phyloP scores from a whole-genome alignment of 1,284 basidiomycete genomes.

The Veloporphyrellus conicus region DNA sequence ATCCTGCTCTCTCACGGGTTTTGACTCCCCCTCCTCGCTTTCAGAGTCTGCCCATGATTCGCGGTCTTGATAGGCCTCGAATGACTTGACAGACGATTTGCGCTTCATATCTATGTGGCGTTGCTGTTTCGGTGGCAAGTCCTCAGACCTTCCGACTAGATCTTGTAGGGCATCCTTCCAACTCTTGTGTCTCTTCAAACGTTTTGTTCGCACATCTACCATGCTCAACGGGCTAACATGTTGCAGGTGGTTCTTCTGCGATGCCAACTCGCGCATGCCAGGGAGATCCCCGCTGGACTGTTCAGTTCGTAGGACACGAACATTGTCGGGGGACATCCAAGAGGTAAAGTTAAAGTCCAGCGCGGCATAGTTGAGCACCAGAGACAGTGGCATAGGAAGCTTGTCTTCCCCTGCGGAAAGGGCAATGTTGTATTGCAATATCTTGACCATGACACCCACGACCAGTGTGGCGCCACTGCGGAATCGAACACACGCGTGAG shows the following conservation, averaged over 20 bases:
- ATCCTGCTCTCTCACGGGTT: constrained; percentile 52
- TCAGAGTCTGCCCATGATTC: constrained; percentile 51
- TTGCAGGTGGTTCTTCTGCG: constrained; percentile 84
- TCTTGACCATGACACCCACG: constrained; percentile 77
- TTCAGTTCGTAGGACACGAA: constrained; percentile 77
- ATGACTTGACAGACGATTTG: constrained; percentile 30
- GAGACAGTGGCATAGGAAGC: constrained; percentile 64
- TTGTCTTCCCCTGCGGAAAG: constrained; percentile 31
- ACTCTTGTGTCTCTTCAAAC: constrained; percentile 47
- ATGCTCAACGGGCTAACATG: constrained; percentile 85
- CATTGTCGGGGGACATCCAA: constrained; percentile 91
- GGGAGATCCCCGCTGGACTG: constrained; percentile 73
- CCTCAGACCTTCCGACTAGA: constrained; percentile 37
- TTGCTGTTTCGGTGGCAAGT: constrained; percentile 8
- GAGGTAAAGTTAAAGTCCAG: constrained; percentile 97
- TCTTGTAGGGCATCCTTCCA: constrained; percentile 56
- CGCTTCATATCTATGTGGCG: constrained; percentile 22
- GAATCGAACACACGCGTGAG: constrained; percentile 13
- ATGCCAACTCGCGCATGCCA: constrained; percentile 58
- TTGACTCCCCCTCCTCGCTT: constrained; percentile 46
- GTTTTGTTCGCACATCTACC: constrained; percentile 54
- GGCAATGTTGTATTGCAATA: constrained; percentile 64
- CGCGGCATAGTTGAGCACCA: constrained; percentile 78
- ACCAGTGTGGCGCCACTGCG: constrained; percentile 80
- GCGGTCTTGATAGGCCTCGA: constrained; percentile 35